A percentile compares a stretch with the other conserved stretches of the same genome.
Conservation (phyloP, 768 basidiomycete genomes). For the Termitomyces sp. region DNA sequence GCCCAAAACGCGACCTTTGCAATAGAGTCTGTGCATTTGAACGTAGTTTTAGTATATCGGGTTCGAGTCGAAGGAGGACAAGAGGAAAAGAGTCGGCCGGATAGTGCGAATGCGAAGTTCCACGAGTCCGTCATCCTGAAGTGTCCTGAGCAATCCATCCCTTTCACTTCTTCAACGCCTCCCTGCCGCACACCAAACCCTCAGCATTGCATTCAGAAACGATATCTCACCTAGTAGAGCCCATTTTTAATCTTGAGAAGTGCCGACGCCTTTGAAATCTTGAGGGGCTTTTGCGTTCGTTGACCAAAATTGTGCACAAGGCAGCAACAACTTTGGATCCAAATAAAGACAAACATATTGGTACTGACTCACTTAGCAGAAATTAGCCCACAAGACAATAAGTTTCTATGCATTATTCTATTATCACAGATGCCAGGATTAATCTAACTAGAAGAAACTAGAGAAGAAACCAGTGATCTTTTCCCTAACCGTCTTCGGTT, state of each 20-base stretch:
- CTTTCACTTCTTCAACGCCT: slow-evolving; percentile 16
- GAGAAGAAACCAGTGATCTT: slow-evolving; percentile 12
- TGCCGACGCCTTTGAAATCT: slow-evolving; percentile 41
- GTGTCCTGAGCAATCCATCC: slow-evolving; percentile 40
- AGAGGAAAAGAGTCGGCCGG: not conserved
- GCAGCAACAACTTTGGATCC: slow-evolving; percentile 18
- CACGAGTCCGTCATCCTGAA: slow-evolving; percentile 14
- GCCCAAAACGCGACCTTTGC: slow-evolving; percentile 94
- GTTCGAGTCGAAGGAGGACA: not conserved
- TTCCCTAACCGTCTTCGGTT: not conserved
- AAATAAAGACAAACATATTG: slow-evolving; percentile 24
- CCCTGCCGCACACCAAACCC: slow-evolving; percentile 9
- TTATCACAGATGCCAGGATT: not conserved
- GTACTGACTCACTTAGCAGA: not conserved
- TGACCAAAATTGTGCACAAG: slow-evolving; percentile 20
- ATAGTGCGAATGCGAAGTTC: not conserved
- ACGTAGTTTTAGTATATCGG: slow-evolving; percentile 12
- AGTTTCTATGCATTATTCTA: not conserved
- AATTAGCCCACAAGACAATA: no score
- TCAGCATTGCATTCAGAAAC: slow-evolving; percentile 13
- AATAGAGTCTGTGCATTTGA: slow-evolving; percentile 66
- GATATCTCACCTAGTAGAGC: slow-evolving; percentile 69
- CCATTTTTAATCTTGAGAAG: slow-evolving; percentile 59
- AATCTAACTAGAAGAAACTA: not conserved
- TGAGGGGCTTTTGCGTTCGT: slow-evolving; percentile 25